Evolutionary conservation across 306 rosid genomes (phyloP), one percentile per base, ranked within the genome.

Genomic region (Coriaria nepalensis): DNA sequence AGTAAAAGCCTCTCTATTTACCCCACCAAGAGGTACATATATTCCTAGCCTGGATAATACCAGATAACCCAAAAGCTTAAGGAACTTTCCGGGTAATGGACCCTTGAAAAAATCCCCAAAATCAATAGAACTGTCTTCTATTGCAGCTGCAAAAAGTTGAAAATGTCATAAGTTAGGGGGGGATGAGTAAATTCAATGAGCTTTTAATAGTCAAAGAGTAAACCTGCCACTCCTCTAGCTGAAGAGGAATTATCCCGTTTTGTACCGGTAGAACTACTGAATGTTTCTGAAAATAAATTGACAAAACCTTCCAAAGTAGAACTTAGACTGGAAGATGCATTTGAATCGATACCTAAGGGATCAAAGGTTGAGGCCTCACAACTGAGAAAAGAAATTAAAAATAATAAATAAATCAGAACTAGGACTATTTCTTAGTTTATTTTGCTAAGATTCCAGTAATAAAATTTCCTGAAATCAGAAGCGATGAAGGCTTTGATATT

Each of bases 31-130:
- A 62, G 97, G 97, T 68, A 88, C 41, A 52, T 88, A 88, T 45
- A 84, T 80, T 45, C 97, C 95, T 7, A 84, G 93, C 63, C 97
- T 68, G 6, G 97, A 88, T 60, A 88, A 58, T 5, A 84, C 97
- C 45, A 88, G 77, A 61, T 70, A 75, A 34, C 81, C 97, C 76
- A 88, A 76, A 45, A 88, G 95, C 73, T 68, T 73, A 34, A 88
- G 90, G 67, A 88, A 88, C 67, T 88, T 88, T 62, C 97, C 93
- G 2, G 97, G 95, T 45, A 88, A 56, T 49, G 97, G 93, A 41
- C 95, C 95, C 64, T 81, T 81, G 64, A 88, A 88, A 76, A 88
- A 88, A 64, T 88, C 97, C 8, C 97, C 95, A 55, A 88, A 73
- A 68, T 88, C 97, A 57, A 83, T 84, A 56, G 93, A 83, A 70